A percentile compares a stretch with the other conserved stretches of the same genome.
phyloP scores from a whole-genome alignment of 2,329 filamentous ascomycete genomes.

The Microdochium bolleyi region DNA sequence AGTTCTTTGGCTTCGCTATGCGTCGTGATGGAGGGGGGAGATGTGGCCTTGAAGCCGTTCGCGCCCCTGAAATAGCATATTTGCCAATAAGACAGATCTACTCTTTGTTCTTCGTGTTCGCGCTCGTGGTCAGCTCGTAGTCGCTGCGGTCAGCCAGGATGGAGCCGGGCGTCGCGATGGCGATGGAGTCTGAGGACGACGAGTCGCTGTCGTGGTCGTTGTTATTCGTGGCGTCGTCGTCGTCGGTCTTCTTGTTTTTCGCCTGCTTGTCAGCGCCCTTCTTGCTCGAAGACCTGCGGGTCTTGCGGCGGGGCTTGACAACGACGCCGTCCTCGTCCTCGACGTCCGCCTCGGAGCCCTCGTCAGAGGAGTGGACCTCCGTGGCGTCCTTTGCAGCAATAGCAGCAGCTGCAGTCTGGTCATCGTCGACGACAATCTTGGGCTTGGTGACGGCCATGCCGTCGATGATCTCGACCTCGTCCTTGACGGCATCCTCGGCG shows the following conservation, averaged over 20 bases:
- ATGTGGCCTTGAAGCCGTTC: too few species aligned
- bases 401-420: too few species aligned
- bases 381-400: slow-evolving; percentile 2
- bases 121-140: background rate
- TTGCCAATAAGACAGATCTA: background rate
- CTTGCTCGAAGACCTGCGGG: background rate
- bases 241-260: too few species aligned
- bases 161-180: background rate
- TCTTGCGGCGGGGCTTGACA: background rate
- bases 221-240: too few species aligned
- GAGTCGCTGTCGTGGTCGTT: background rate
- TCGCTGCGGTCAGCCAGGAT: background rate
- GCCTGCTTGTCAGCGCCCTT: background rate
- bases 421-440: slow-evolving; percentile 21
- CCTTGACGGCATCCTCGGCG: slow-evolving; percentile 13
- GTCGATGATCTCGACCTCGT: slow-evolving; percentile 22
- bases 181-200: background rate
- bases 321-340: background rate
- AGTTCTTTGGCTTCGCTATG: too few species aligned
- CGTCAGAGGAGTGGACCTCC: background rate
- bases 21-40: too few species aligned
- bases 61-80: background rate
- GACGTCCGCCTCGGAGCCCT: slow-evolving; percentile 3
- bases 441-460: slow-evolving; percentile 18
- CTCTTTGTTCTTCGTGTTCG: background rate